Base-by-base conservation (phyloP, 192 early-diverging fungal species). In the Backusella psychrophila region DNA sequence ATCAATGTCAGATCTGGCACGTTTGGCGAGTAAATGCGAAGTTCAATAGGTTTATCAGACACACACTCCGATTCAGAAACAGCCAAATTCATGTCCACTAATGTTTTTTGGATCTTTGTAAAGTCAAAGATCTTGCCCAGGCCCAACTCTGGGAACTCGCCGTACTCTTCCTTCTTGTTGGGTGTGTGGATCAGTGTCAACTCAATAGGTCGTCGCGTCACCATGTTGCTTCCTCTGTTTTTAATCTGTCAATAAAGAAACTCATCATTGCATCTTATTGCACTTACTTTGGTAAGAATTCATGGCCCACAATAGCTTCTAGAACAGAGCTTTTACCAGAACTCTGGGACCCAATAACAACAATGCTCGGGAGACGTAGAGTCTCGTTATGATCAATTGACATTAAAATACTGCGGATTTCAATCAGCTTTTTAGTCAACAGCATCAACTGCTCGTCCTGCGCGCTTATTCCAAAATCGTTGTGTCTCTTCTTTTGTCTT, bases 81-180 rank as follows among this genome's bases (percentile, higher is more conserved):
- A 23, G 97, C 94, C 83, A 97, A 85, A 84, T 99, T 99, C 72
- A 99, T 86, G 74, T 99, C 97, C 39, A 91, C 91, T 52, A 99
- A 86, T 7, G 97, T 99, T 79, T 93, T 92, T 83, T 97, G 96
- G 75, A 99, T 91, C 39, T 95, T 91, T 63, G 81, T 81, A 79
- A 98, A 99, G 73, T 97, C 96, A 38, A 89, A 85, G 23, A 99
- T 91, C 75, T 96, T 96, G 23, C 95, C 96, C 14, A 97, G 83
- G 7, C 93, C 93, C 3, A 96, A 84, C 75, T 93, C 87, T 21
- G 94, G 93, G 70, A 96, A 96, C 83, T 94, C 94, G 72, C 92
- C 94, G 65, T 94, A 96, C 75, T 92, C 93, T 76, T 93, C 92
- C 68, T 87, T 85, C 0, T 91, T 77, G 39, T 91, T 83, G 15